Conservation (phyloP, 2,329 filamentous ascomycete species). For the Fusarium citri region DNA sequence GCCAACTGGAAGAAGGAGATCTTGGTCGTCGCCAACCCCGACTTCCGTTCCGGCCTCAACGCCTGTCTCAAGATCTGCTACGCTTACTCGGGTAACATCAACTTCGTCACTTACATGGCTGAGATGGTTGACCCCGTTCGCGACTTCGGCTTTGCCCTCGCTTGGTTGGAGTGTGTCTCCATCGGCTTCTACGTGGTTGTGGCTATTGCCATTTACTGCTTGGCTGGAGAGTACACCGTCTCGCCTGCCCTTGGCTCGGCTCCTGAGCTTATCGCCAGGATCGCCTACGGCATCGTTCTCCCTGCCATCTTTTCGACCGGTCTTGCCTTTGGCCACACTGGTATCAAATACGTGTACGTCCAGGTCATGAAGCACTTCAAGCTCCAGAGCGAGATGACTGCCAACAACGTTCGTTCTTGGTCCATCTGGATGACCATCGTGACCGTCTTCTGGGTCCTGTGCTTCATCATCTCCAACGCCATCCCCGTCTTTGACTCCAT, state of each 20-base stretch:
- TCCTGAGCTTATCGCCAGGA: conserved; percentile 38
- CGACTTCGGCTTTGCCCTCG: conserved; percentile 48
- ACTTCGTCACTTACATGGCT: conserved; percentile 52
- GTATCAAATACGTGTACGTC: conserved; percentile 52
- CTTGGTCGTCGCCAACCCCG: conserved; percentile 46
- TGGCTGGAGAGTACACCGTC: conserved; percentile 45
- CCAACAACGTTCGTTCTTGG: conserved; percentile 51
- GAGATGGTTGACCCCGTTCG: conserved; percentile 51
- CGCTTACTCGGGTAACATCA: conserved; percentile 54
- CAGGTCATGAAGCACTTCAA: conserved; percentile 50
- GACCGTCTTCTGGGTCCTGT: conserved; percentile 51
- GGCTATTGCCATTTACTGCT: conserved; percentile 46
- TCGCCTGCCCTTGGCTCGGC: conserved; percentile 46
- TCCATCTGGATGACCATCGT: conserved; percentile 51
- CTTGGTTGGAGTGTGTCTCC: conserved; percentile 42
- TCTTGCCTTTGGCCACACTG: conserved; percentile 50
- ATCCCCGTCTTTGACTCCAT: conserved; percentile 55
- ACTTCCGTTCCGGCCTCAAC: conserved; percentile 49
- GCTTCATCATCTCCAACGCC: conserved; percentile 52
- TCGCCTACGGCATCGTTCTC: conserved; percentile 50
- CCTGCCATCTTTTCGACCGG: conserved; percentile 48
- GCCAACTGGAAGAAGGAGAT: conserved; percentile 47
- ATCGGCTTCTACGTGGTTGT: conserved; percentile 44
- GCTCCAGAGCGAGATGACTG: conserved; percentile 49
- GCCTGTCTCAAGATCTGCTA: conserved; percentile 52